phyloP scores from a whole-genome alignment of 305 asterid genomes.

The Striga hermonthica region DNA sequence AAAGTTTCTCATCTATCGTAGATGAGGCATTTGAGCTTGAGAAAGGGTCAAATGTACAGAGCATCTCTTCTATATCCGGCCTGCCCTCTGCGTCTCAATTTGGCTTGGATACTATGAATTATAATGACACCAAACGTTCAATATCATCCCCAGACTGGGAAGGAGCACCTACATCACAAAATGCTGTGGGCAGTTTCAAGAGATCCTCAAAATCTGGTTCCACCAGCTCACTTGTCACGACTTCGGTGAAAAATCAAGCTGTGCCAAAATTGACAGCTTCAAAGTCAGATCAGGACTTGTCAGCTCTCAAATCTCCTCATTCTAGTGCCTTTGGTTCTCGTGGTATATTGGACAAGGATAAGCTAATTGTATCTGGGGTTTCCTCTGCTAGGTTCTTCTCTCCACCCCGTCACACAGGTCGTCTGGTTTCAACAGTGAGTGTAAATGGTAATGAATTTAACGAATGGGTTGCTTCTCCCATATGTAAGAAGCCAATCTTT shows the following conservation, averaged over 20 bases:
- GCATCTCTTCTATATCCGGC: constrained; percentile 46
- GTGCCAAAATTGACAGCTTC: constrained; percentile 58
- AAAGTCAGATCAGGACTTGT: constrained; percentile 88
- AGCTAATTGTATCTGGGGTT: constrained; percentile 45
- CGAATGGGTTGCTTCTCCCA: constrained; percentile 58
- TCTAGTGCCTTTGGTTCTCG: constrained; percentile 59
- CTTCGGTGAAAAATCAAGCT: constrained; percentile 52
- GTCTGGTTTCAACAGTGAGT: constrained; percentile 41
- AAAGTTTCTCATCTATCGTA: constrained; percentile 74
- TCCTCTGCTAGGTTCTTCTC: constrained; percentile 46
- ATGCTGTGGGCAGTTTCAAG: constrained; percentile 43
- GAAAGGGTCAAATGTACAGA: constrained; percentile 68
- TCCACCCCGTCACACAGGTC: constrained; percentile 43
- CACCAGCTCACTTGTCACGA: constrained; percentile 48
- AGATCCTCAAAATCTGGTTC: constrained; percentile 61
- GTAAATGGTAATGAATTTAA: constrained; percentile 45
- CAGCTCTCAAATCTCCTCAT: constrained; percentile 62
- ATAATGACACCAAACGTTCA: constrained; percentile 50
- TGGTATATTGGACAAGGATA: constrained; percentile 53
- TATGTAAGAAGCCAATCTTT: constrained; percentile 52
- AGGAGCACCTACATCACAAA: constrained; percentile 49
- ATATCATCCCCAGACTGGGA: constrained; percentile 65
- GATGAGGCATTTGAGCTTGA: constrained; percentile 95
- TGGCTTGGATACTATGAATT: constrained; percentile 47
- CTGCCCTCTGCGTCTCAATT: constrained; percentile 57